phyloP scores from a whole-genome alignment of 2,329 filamentous ascomycete genomes.

The Emmonsia crescens region DNA sequence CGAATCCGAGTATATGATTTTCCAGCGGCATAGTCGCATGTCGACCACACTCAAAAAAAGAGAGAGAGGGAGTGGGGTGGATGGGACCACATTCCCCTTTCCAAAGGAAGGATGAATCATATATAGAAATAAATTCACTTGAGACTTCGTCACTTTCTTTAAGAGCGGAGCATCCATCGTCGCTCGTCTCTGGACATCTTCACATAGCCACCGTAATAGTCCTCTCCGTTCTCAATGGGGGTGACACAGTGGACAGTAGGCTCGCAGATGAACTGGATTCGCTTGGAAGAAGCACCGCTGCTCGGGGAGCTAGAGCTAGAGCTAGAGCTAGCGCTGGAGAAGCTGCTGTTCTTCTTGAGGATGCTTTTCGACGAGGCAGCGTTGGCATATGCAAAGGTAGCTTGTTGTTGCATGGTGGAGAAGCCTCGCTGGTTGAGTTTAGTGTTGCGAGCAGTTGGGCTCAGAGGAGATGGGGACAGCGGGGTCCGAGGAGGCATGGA shows the following conservation, averaged over 20 bases:
- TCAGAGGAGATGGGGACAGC: constrained; percentile 33
- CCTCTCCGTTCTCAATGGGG: constrained; percentile 38
- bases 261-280: constrained; percentile 34
- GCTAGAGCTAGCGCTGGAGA: background rate
- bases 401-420: constrained; percentile 29
- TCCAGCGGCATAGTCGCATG: background rate
- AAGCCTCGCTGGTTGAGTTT: constrained; percentile 27
- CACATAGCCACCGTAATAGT: constrained; percentile 38
- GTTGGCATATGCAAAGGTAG: constrained; percentile 35
- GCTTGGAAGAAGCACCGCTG: constrained; percentile 20
- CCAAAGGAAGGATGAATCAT: background rate
- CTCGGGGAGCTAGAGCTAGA: constrained; percentile 6
- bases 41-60: background rate
- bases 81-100: background rate
- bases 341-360: constrained; percentile 30
- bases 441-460: constrained; percentile 31
- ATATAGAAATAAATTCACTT: background rate
- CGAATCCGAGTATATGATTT: background rate
- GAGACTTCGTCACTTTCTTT: constrained; percentile 10
- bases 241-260: constrained; percentile 38
- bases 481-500: constrained; percentile 28
- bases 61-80: background rate
- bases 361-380: constrained; percentile 37
- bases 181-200: constrained; percentile 38
- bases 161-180: constrained; percentile 33